These are phyloP conservation scores for Tylopilus vinaceipallidus DNA, from an alignment of 768 basidiomycete genomes.

Conservation along the genomic window DNA sequence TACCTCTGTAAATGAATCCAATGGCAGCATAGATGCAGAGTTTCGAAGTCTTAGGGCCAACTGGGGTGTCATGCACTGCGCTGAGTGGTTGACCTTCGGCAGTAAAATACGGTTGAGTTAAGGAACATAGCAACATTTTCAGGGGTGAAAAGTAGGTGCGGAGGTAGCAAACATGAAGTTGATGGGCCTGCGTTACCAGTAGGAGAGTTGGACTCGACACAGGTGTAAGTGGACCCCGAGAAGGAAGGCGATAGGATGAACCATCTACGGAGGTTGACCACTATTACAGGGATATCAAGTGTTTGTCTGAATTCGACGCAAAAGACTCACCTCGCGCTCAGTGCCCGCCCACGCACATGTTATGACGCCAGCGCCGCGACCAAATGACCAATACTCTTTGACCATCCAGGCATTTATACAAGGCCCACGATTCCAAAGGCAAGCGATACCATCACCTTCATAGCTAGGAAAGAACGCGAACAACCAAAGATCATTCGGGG, in stretches of 20 bases:
- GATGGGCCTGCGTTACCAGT: slow-evolving; percentile 63
- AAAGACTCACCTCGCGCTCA: slow-evolving; percentile 53
- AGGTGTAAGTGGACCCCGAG: slow-evolving; percentile 54
- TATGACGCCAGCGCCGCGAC: slow-evolving; percentile 55
- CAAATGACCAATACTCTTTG: slow-evolving; percentile 54
- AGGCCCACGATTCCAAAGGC: slow-evolving; percentile 60
- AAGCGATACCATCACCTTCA: slow-evolving; percentile 55
- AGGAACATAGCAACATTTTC: slow-evolving; percentile 48
- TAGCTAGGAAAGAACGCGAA: slow-evolving; percentile 74
- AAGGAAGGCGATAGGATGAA: slow-evolving; percentile 53
- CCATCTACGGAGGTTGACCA: slow-evolving; percentile 50
- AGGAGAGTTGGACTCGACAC: slow-evolving; percentile 55
- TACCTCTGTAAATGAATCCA: slow-evolving; percentile 60
- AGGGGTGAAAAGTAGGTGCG: slow-evolving; percentile 44
- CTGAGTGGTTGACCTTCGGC: slow-evolving; percentile 34
- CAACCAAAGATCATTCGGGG: slow-evolving; percentile 58
- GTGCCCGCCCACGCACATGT: slow-evolving; percentile 59
- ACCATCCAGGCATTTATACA: slow-evolving; percentile 64
- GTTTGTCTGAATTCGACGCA: background rate
- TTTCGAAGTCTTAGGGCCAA: slow-evolving; percentile 38
- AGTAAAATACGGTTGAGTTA: slow-evolving; percentile 41
- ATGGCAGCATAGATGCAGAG: slow-evolving; percentile 60
- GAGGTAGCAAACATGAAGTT: slow-evolving; percentile 52
- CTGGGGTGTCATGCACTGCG: slow-evolving; percentile 28
- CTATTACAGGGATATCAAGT: slow-evolving; percentile 33